phyloP scores from a whole-genome alignment of 2,329 filamentous ascomycete genomes.

The Stenocarpella maydis region DNA sequence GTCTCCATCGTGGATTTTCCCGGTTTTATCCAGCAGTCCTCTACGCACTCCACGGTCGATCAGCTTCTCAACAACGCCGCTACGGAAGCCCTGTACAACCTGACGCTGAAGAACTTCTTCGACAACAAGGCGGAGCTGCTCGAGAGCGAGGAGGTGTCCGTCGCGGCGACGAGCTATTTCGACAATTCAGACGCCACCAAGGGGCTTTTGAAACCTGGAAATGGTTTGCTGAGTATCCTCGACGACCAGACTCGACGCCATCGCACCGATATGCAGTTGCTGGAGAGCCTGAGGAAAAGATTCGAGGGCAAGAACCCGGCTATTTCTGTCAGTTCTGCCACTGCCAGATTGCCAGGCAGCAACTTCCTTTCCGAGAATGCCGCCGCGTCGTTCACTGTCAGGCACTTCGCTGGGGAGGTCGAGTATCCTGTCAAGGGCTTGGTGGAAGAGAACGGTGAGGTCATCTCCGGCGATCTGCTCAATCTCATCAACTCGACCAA shows the following conservation, averaged over 20 bases:
- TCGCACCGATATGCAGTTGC: slow-evolving; percentile 85
- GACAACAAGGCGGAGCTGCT: slow-evolving; percentile 92
- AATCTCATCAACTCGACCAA: slow-evolving; percentile 90
- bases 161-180: slow-evolving; percentile 94
- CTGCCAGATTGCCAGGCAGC: slow-evolving; percentile 81
- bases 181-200: slow-evolving; percentile 96
- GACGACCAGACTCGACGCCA: slow-evolving; percentile 95
- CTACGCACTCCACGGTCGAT: slow-evolving; percentile 86
- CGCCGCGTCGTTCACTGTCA: slow-evolving; percentile 84
- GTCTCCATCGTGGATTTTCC: slow-evolving; percentile 96
- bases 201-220: slow-evolving; percentile 89
- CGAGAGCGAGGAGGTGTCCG: slow-evolving; percentile 90
- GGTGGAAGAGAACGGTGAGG: slow-evolving; percentile 94
- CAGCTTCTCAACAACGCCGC: slow-evolving; percentile 96
- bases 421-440: slow-evolving; percentile 90
- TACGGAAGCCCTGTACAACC: slow-evolving; percentile 89
- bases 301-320: slow-evolving; percentile 95
- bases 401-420: slow-evolving; percentile 95
- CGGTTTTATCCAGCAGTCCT: slow-evolving; percentile 85
- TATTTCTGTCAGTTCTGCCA: slow-evolving; percentile 80
- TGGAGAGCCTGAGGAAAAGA: slow-evolving; percentile 89
- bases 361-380: slow-evolving; percentile 89
- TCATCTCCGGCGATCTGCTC: slow-evolving; percentile 94
- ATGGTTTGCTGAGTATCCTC: slow-evolving; percentile 90
- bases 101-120: slow-evolving; percentile 95